A percentile compares a stretch with the other conserved stretches of the same genome.
These are phyloP conservation scores for Pseudozyma flocculosa DNA, from an alignment of 1,284 basidiomycete genomes.

Conservation along the genomic window DNA sequence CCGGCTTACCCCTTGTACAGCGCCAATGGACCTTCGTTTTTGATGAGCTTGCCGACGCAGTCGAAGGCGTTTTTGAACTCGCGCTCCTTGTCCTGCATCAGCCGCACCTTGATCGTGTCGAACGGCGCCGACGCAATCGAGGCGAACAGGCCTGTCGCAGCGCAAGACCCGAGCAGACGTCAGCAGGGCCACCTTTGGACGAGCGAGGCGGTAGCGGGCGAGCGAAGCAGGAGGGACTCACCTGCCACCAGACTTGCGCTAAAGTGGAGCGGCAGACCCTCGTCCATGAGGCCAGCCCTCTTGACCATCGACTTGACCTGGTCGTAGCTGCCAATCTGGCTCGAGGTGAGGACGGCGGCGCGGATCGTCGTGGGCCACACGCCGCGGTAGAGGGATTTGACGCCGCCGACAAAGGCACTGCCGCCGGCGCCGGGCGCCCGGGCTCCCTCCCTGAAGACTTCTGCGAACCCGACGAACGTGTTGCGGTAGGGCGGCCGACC, in stretches of 20 bases:
- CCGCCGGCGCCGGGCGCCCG: too few relatives aligned
- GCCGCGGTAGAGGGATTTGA: slow-evolving; percentile 35
- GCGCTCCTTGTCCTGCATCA: slow-evolving; percentile 40
- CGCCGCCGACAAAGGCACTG: slow-evolving; percentile 19
- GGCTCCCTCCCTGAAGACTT: slow-evolving; percentile 26
- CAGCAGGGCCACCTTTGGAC: background rate
- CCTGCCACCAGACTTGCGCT: slow-evolving; percentile 41
- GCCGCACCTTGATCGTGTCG: slow-evolving; percentile 40
- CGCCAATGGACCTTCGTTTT: slow-evolving; percentile 41
- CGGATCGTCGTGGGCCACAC: slow-evolving; percentile 40
- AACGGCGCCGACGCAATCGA: slow-evolving; percentile 37
- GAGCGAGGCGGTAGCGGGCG: background rate
- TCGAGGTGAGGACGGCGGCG: slow-evolving; percentile 37
- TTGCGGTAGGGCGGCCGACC: slow-evolving; percentile 38
- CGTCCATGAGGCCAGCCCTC: slow-evolving; percentile 11
- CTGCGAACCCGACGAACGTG: slow-evolving; percentile 33
- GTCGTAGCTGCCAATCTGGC: slow-evolving; percentile 44
- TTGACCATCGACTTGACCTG: slow-evolving; percentile 37
- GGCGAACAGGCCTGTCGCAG: slow-evolving; percentile 16
- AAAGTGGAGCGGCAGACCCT: slow-evolving; percentile 39
- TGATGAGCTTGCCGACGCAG: slow-evolving; percentile 28
- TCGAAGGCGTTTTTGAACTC: slow-evolving; percentile 31
- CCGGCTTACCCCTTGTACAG: slow-evolving; percentile 46
- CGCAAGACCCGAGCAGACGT: background rate
- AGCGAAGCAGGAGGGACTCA: too few relatives aligned